Evolutionary conservation across 768 basidiomycete genomes (phyloP), one percentile per base, ranked within the genome.

Genomic region (Lepiota brunneoincarnata): DNA sequence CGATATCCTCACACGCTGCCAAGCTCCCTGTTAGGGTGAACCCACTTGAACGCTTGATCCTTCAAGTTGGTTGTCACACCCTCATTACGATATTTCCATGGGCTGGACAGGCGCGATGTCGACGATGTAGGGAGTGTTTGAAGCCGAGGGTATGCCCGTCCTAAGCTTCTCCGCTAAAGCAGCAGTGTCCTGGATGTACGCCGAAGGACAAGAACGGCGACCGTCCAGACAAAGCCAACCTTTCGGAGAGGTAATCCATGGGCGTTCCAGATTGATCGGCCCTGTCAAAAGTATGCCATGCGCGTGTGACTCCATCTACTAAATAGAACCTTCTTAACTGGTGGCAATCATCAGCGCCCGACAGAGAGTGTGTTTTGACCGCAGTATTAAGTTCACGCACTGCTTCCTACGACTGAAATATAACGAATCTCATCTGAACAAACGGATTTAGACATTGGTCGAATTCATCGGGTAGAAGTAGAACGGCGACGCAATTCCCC

Each of bases 401-500:
- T 47, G 36, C 10, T 47, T 35, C 28, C 31, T 4, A 9, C 31
- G 31, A 31, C 31, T 31, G 7, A 31, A 31, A 31, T 31, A 31
- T 10, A 31, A 31, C 11, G 11, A 2, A 31, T 3, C 7, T 31
- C 31, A 31, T 31, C 7, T 31, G 31, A 10, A 31, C 31, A 31
- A 31, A 31, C 31, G 12, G 31, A 31, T 35, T n/a, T 35, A 34
- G n/a, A 17, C 23, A 21, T 23, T 18, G 31, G 20, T 36, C 40
- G 39, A 45, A 26, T 5, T 14, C 43, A 46, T 38, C 17, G 26
- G 17, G 9, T 7, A 35, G 14, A 31, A 45, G 38, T 26, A 21
- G 11, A n/a, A 6, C 48, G 15, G 15, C 28, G 40, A 31, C 28
- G 46, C 23, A 47, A 61, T 66, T n/a, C 55, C n/a, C 56, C 67